Base-by-base conservation (phyloP, 345 rosid species). In the Melaleuca quinquenervia region DNA sequence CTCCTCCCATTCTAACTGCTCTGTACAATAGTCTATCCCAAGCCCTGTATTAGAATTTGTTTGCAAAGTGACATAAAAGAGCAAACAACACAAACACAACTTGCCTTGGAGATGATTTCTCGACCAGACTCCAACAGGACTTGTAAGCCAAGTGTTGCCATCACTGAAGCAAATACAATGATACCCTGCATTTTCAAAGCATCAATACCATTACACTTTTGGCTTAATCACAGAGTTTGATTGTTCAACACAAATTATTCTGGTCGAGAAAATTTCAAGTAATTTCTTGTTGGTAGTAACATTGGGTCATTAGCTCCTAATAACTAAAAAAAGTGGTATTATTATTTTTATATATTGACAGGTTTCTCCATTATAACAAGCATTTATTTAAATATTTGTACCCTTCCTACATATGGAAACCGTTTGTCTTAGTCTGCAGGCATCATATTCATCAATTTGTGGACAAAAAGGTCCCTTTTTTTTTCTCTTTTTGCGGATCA, bases 121-220 rank as follows among this genome's bases (percentile, higher is more conserved):
- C 91, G 90, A 48, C 50, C 86, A 70, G 91, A 89, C 86, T 89
- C 92, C 7, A 90, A 86, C 32, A 90, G 86, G 48, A 90, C 85
- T 84, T 90, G 92, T 41, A 90, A 80, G 21, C 92, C 92, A 22
- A 90, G 91, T 49, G 90, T 89, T 24, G 92, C 91, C 91, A 90
- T 90, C 7, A 86, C 89, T 32, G 92, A 90, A 32, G 92, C 92
- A 56, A 90, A 90, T 27, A 90, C 92, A 84, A 89, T 85, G 87
- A 87, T 87, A 27, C 89, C 89, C 89, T 87, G 87, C 83, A 62
- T 1, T 29, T n/a, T 78, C 16, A 50, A 53, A 18, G 3, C 48
- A 50, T 48, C 52, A 41, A 26, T 49, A 52, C 50, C 74, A 52
- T 52, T 45, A 36, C 26, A 82, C 11, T 14, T 21, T 10, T 32